A percentile compares a stretch with the other conserved stretches of the same genome.
phyloP scores from a whole-genome alignment of 176 grass and related monocot species.

The Tillandsia fasciculata region DNA sequence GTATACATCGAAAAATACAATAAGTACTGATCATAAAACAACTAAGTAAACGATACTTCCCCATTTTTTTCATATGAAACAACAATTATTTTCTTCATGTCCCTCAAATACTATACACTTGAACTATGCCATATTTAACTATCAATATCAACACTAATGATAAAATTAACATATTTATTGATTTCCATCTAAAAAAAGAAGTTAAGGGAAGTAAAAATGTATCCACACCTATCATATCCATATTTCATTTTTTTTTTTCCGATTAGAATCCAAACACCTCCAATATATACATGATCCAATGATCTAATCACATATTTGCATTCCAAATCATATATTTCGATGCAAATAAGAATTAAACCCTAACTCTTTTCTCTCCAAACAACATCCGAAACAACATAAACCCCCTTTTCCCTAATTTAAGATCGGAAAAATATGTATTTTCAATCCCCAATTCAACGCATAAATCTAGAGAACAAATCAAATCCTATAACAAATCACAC shows the following conservation, averaged over 20 bases:
- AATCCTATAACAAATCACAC: background rate
- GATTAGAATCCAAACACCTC: background rate
- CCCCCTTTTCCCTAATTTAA: background rate
- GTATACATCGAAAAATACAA: too few species aligned
- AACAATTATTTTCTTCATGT: too few species aligned
- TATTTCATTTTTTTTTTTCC: background rate
- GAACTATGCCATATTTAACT: too few species aligned
- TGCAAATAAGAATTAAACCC: background rate
- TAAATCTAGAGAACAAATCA: background rate
- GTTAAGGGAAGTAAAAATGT: background rate
- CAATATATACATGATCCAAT: background rate
- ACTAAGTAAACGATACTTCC: too few species aligned
- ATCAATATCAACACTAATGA: too few species aligned
- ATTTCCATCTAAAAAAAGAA: too few species aligned
- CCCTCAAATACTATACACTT: too few species aligned
- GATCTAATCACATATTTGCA: background rate
- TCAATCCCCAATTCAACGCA: background rate
- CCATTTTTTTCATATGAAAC: too few species aligned
- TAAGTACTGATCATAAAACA: too few species aligned
- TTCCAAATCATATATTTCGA: background rate
- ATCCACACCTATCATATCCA: background rate
- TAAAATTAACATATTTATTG: too few species aligned
- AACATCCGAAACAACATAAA: background rate
- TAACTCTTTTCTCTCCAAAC: background rate
- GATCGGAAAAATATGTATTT: background rate